These are phyloP conservation scores for Fusarium dlaminii DNA, from an alignment of 2,329 filamentous ascomycete species.

Conservation along the genomic window DNA sequence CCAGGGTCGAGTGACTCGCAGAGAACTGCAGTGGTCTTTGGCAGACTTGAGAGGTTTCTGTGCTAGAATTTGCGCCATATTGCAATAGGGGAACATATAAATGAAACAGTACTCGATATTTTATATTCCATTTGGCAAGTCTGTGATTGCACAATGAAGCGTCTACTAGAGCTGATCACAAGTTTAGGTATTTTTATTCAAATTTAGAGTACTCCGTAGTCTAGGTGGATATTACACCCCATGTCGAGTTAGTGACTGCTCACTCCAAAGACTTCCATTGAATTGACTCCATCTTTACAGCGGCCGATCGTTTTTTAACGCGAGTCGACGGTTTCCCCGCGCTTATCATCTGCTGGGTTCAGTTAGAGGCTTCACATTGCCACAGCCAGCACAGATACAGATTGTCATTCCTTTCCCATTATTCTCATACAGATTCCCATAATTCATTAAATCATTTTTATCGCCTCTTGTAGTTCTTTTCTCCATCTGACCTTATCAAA, in stretches of 20 bases:
- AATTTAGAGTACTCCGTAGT: neutral
- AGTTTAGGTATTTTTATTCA: neutral
- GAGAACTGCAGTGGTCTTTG: conserved; percentile 19
- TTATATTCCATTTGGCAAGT: neutral
- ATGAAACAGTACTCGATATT: neutral
- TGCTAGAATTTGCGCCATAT: neutral
- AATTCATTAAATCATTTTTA: conserved; percentile 8
- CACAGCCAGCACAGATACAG: conserved; percentile 27
- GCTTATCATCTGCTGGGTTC: conserved; percentile 27
- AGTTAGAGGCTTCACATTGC: conserved; percentile 26
- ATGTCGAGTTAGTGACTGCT: conserved; percentile 2
- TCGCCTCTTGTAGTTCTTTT: conserved; percentile 21
- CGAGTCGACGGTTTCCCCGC: conserved; percentile 23
- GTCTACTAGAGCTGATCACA: neutral
- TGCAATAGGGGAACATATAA: neutral
- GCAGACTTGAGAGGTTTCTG: conserved; percentile 13
- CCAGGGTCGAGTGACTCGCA: conserved; percentile 37
- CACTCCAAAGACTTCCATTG: neutral
- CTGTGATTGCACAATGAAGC: neutral
- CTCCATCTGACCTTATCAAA: conserved; percentile 10
- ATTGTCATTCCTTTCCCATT: conserved; percentile 35
- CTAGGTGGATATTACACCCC: neutral
- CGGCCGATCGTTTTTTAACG: conserved; percentile 23
- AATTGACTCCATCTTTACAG: conserved; percentile 12
- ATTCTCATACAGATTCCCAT: conserved; percentile 23